A percentile compares a stretch with the other conserved stretches of the same genome.
These are phyloP conservation scores for Straminergon stramineum DNA, from an alignment of 225 moss, liverwort and hornwort genomes.

Conservation along the genomic window DNA sequence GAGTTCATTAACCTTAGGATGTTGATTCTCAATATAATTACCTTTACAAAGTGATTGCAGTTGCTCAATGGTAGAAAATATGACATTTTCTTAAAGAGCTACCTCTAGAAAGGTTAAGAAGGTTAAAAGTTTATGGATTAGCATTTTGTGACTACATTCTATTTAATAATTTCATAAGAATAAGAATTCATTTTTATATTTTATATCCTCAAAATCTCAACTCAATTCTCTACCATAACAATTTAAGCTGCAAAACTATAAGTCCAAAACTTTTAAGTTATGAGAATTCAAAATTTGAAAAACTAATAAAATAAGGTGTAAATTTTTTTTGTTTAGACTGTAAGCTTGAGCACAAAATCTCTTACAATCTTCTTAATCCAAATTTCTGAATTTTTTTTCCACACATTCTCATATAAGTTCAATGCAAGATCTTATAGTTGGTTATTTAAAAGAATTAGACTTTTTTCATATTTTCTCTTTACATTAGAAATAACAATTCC, in stretches of 20 bases:
- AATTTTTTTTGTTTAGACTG: neutral
- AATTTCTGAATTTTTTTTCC: neutral
- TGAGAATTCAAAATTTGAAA: neutral
- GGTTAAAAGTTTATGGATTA: neutral
- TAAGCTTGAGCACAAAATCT: neutral
- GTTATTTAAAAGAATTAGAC: neutral
- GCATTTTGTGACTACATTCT: neutral
- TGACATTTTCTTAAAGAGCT: neutral
- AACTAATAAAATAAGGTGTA: neutral
- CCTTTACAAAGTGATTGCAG: neutral
- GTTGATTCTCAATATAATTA: neutral
- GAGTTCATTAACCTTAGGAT: neutral
- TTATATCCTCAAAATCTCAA: neutral
- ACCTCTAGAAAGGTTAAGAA: neutral
- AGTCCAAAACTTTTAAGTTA: neutral
- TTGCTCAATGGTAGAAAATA: neutral
- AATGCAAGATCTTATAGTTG: neutral
- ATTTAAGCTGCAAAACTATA: neutral
- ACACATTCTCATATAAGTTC: neutral
- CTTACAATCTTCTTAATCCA: neutral
- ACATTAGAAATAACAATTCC: neutral
- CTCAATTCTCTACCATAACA: neutral
- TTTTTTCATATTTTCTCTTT: neutral
- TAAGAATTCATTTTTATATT: neutral
- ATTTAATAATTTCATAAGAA: neutral